Conservation (phyloP, 208 protist genomes). For the Trypanosoma platydactyli region DNA sequence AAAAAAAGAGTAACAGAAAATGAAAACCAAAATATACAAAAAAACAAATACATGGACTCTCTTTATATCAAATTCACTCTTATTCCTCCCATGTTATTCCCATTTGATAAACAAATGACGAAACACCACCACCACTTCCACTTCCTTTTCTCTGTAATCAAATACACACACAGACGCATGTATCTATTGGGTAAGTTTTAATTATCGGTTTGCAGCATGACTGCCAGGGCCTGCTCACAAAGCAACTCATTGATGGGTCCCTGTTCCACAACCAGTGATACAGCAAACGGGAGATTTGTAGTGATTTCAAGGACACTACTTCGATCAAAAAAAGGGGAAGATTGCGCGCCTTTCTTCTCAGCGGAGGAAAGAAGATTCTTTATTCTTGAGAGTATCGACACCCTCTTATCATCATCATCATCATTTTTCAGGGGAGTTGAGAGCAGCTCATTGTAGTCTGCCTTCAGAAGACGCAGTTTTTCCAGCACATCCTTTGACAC, state of each 20-base stretch:
- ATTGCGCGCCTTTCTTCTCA: neutral
- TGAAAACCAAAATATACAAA: constrained; percentile 3
- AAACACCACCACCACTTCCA: neutral
- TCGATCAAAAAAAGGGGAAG: constrained; percentile 10
- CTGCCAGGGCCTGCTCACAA: constrained; percentile 53
- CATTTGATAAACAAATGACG: no score
- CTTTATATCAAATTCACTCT: neutral
- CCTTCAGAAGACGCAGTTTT: constrained; percentile 35
- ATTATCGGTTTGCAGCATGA: constrained; percentile 38
- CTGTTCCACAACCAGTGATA: constrained; percentile 74
- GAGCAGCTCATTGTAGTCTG: constrained; percentile 45
- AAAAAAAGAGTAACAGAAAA: constrained; percentile 4
- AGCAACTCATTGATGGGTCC: constrained; percentile 83
- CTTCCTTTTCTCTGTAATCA: neutral
- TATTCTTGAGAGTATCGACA: constrained; percentile 38
- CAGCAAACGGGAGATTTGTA: constrained; percentile 79
- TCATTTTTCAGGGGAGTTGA: constrained; percentile 22
- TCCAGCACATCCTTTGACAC: neutral
- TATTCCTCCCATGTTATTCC: no score
- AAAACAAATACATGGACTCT: neutral
- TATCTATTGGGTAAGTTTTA: neutral
- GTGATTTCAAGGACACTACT: constrained; percentile 70
- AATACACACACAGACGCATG: neutral
- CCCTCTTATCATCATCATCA: constrained; percentile 20
- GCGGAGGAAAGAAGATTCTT: constrained; percentile 10